A percentile compares a stretch with the other conserved stretches of the same genome.
These are phyloP conservation scores for Botryobasidium botryosum DNA, from an alignment of 768 basidiomycete species.

Conservation along the genomic window DNA sequence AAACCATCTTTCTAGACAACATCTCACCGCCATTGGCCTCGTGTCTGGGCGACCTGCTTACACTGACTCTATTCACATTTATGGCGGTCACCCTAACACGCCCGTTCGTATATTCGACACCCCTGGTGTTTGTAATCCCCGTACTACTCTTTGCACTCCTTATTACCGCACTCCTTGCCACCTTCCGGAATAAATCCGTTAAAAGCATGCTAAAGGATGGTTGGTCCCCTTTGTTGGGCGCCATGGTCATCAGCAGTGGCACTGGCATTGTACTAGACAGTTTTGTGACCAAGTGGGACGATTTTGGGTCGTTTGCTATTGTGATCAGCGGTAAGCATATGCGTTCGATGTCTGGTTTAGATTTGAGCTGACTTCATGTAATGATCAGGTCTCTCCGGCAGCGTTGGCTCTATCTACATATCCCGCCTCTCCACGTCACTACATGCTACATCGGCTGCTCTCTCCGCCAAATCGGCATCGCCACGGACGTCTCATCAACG, in stretches of 20 bases:
- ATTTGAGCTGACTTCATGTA: not conserved
- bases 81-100: conserved; percentile 59
- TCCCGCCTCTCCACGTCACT: conserved; percentile 81
- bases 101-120: conserved; percentile 34
- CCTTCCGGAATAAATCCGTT: conserved; percentile 49
- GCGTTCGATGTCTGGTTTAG: conserved; percentile 1
- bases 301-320: conserved; percentile 73
- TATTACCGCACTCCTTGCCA: conserved; percentile 34
- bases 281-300: conserved; percentile 74
- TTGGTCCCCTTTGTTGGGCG: conserved; percentile 82
- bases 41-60: conserved; percentile 84
- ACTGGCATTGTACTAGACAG: conserved; percentile 85
- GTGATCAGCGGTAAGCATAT: conserved; percentile 55
- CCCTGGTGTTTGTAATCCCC: conserved; percentile 16
- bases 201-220: conserved; percentile 62
- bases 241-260: conserved; percentile 73
- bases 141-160: conserved; percentile 23
- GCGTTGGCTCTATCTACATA: conserved; percentile 78
- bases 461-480: not conserved
- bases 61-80: conserved; percentile 63
- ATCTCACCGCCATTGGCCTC: conserved; percentile 89
- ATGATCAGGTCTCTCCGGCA: conserved; percentile 60
- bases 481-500: not conserved
- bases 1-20: conserved; percentile 44
- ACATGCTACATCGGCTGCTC: conserved; percentile 30